Conservation (phyloP, 2,329 filamentous ascomycete species). For the Ascosphaera acerosa region DNA sequence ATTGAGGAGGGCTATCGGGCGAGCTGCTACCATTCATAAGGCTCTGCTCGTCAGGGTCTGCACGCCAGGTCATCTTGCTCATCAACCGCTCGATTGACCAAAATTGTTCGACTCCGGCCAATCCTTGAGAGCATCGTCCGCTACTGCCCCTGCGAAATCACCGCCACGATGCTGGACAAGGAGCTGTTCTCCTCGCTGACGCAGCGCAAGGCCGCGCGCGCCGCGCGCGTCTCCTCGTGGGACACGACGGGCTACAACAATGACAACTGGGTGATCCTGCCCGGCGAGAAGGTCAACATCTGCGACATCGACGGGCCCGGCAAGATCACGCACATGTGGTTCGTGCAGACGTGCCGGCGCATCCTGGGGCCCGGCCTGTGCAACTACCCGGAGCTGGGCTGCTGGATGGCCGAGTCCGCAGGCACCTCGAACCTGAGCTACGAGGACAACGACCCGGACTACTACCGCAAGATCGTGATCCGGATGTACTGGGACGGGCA, state of each 20-base stretch:
- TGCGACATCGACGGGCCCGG: conserved; percentile 13
- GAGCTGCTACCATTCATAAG: too few species aligned
- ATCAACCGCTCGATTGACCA: too few species aligned
- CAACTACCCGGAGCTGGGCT: conserved; percentile 13
- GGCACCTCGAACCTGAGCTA: conserved; percentile 12
- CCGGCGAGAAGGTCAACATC: conserved; percentile 10
- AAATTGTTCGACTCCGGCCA: too few species aligned
- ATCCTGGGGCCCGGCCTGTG: conserved; percentile 13
- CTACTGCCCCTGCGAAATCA: too few species aligned
- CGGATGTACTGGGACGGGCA: conserved; percentile 15
- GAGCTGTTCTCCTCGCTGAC: background rate
- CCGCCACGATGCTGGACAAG: conserved; percentile 1
- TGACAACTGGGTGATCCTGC: conserved; percentile 12
- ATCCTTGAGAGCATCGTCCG: too few species aligned
- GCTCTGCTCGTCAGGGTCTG: too few species aligned
- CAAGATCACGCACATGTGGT: conserved; percentile 12
- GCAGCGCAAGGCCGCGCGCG: conserved; percentile 6
- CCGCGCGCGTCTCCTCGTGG: conserved; percentile 11
- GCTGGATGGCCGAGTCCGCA: conserved; percentile 14
- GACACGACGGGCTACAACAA: conserved; percentile 12
- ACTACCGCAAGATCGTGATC: conserved; percentile 14
- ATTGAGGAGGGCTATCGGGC: too few species aligned
- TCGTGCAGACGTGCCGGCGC: conserved; percentile 13
- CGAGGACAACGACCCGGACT: conserved; percentile 13
- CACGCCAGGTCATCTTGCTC: too few species aligned